These are phyloP conservation scores for Cladosporium velox DNA, from an alignment of 2,329 filamentous ascomycete genomes.

Conservation along the genomic window DNA sequence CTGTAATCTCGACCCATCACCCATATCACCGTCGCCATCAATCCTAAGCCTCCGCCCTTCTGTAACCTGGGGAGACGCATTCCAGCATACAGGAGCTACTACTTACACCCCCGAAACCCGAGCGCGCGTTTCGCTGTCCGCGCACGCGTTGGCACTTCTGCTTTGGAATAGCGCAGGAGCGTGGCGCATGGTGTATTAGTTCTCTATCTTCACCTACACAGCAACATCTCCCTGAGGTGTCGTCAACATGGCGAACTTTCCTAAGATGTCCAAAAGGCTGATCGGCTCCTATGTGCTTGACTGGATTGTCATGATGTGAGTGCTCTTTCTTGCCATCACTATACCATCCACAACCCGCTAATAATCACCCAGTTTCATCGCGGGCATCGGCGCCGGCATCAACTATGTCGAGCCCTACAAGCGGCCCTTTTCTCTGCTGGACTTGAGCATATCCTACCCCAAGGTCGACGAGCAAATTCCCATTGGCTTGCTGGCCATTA, in stretches of 20 bases:
- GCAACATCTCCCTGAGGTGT: not conserved
- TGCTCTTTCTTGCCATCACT: constrained; percentile 9
- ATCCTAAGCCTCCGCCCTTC: not conserved
- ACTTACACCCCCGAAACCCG: not conserved
- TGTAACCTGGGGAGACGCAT: constrained; percentile 9
- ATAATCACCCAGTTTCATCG: constrained; percentile 25
- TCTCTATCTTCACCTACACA: not conserved
- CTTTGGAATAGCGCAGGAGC: not conserved
- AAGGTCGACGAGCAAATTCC: constrained; percentile 72
- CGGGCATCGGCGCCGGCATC: constrained; percentile 49
- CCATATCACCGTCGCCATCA: not conserved
- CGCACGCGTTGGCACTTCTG: constrained; percentile 1
- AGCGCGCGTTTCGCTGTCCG: constrained; percentile 12
- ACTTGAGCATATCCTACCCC: constrained; percentile 80
- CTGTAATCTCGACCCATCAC: not conserved
- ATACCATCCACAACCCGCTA: constrained; percentile 11
- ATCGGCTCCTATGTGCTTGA: constrained; percentile 70
- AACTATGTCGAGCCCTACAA: constrained; percentile 64
- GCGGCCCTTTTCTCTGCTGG: constrained; percentile 69
- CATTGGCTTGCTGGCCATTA: constrained; percentile 64
- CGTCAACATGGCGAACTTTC: constrained; percentile 11
- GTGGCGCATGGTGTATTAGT: not conserved
- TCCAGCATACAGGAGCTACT: not conserved
- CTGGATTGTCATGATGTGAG: constrained; percentile 69
- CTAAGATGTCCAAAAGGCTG: constrained; percentile 43